Percentiles rank a stretch among this genome's conserved stretches.
Conservation (phyloP, 495 filamentous ascomycete genomes). For the Clavariopsis aquatica region DNA sequence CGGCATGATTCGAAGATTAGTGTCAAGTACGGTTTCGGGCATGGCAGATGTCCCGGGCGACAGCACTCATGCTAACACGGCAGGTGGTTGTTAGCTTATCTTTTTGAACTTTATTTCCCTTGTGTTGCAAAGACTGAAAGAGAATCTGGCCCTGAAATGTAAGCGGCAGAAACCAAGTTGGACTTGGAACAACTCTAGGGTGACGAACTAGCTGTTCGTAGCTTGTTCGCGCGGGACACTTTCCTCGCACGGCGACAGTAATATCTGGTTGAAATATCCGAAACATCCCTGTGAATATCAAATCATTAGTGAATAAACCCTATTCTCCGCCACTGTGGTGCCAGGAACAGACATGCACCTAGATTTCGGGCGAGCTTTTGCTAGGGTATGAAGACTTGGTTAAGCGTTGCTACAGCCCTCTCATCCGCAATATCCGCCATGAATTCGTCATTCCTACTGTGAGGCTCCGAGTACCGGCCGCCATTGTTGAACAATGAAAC, state of each 20-base stretch:
- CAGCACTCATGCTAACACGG: not conserved
- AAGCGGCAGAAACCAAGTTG: not conserved
- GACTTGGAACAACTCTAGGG: not conserved
- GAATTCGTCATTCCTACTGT: not conserved
- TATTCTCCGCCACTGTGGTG: not conserved
- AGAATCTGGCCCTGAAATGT: not conserved
- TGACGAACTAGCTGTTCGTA: not conserved
- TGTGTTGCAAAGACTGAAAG: not conserved
- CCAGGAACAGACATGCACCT: not conserved
- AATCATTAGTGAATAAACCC: not conserved
- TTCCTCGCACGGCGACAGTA: not conserved
- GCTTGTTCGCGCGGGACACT: not conserved
- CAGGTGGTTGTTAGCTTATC: not conserved
- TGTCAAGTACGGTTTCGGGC: not conserved
- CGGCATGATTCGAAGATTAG: not conserved
- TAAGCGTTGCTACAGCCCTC: not conserved
- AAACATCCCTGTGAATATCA: not conserved
- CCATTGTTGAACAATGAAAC: not conserved
- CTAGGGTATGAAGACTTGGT: not conserved
- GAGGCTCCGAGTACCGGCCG: not conserved
- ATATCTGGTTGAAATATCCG: not conserved
- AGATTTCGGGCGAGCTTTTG: not conserved
- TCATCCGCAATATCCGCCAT: not conserved
- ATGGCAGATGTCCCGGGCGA: not conserved
- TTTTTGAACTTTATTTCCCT: not conserved